A percentile compares a stretch with the other conserved stretches of the same genome.
These are phyloP conservation scores for Carex myosuroides DNA, from an alignment of 176 grass and related monocot genomes.

Conservation along the genomic window DNA sequence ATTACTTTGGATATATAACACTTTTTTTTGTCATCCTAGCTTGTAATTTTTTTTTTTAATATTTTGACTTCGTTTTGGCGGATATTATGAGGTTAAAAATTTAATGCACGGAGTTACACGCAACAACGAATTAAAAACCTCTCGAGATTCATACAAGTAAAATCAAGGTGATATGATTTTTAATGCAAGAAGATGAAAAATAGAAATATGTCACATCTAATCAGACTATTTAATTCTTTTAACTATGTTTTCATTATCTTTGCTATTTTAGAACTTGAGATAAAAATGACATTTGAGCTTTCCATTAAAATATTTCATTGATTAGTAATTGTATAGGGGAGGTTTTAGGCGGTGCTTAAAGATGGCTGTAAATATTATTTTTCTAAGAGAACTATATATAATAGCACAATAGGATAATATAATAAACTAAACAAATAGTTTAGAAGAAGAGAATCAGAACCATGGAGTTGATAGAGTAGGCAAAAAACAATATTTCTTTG, in stretches of 20 bases:
- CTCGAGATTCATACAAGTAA: not conserved
- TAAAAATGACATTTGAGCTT: not conserved
- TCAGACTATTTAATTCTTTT: too few relatives aligned
- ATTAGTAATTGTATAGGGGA: not conserved
- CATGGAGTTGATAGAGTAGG: not conserved
- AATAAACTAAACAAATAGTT: not conserved
- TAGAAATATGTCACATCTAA: not conserved
- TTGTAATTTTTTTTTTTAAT: not conserved
- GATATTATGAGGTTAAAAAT: not conserved
- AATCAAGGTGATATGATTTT: not conserved
- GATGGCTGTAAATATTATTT: not conserved
- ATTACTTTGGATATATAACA: too few relatives aligned
- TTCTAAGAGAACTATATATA: not conserved
- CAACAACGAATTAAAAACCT: not conserved
- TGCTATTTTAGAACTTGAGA: too few relatives aligned
- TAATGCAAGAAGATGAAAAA: not conserved
- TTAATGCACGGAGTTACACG: not conserved
- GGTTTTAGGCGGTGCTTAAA: not conserved
- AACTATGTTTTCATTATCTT: too few relatives aligned
- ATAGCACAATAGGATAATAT: not conserved
- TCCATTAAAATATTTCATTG: not conserved
- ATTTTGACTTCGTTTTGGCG: not conserved
- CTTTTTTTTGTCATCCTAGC: too few relatives aligned
- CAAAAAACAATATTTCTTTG: not conserved
- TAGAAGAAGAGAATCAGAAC: not conserved